Base-by-base conservation (phyloP, 2,329 filamentous ascomycete species). In the Zymoseptoria tritici region DNA sequence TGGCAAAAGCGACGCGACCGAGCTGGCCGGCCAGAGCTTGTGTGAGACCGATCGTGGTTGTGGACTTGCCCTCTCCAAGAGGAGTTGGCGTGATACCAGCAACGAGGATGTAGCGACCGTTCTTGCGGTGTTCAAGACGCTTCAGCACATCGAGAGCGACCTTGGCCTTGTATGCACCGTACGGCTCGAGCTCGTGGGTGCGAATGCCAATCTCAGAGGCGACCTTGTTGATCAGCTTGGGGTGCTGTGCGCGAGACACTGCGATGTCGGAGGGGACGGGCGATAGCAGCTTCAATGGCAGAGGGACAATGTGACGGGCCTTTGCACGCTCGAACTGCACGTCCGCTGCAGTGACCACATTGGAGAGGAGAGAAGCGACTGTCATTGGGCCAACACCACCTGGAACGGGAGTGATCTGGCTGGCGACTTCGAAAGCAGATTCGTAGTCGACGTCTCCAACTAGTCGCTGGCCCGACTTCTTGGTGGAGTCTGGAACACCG, bases 321-420 rank as follows among this genome's bases (percentile, higher is more conserved):
- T 90, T 95, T 74, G 95, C 88, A 62, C 84, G 84, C 64, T 94
- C 90, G 65, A 94, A 94, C 71, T 90, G 92, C 59, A 83, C 79
- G 54, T 86, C 88, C 42, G 94, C 88, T 36, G 93, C 87, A 67
- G 93, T 88, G 58, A 97, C 88, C 8, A 97, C 92, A 72, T 99
- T 99, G 76, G 96, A 90, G 69, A 99, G 80, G 54, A 99, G 81
- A 94, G 99, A 99, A 61, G 94, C 94, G 64, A 99, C 92, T 2
- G 94, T 99, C 94, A 99, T 99, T 55, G 94, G 94, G 0, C 94
- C 94, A 60, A 99, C 94, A 75, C 94, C 94, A 59, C 94, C 94
- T 1, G 94, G 94, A 2, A 99, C 94, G 1, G 94, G 94, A 2
- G 94, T 99, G 71, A 99, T 97, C 70, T 89, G 84, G 2, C 92